Evolutionary conservation across 768 basidiomycete genomes (phyloP).

Genomic region (Leccinum boreale): DNA sequence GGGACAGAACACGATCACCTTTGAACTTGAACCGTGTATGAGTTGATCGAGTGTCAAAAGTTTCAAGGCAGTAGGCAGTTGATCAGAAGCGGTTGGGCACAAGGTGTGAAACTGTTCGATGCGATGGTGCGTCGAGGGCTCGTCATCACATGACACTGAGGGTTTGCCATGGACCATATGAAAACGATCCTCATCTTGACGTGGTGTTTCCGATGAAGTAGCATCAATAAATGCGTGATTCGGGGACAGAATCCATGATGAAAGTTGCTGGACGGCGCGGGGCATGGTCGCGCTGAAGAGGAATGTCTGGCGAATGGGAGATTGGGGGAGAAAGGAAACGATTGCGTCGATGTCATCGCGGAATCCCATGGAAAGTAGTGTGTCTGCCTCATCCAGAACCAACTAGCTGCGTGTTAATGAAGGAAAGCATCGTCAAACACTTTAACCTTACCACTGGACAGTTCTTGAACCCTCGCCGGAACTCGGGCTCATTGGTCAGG

Average conservation of each 20-base stretch:
- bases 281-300: slow-evolving; percentile 90
- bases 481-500: slow-evolving; percentile 53
- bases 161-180: neutral
- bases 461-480: slow-evolving; percentile 49
- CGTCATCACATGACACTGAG: slow-evolving; percentile 1
- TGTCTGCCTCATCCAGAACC: slow-evolving; percentile 91
- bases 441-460: slow-evolving; percentile 54
- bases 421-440: neutral
- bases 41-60: slow-evolving; percentile 90
- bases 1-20: slow-evolving; percentile 78
- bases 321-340: slow-evolving; percentile 53
- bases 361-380: slow-evolving; percentile 90
- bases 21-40: slow-evolving; percentile 57
- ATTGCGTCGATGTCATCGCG: slow-evolving; percentile 80
- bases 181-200: neutral
- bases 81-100: slow-evolving; percentile 59
- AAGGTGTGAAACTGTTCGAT: slow-evolving; percentile 83
- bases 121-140: slow-evolving; percentile 59
- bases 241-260: slow-evolving; percentile 52
- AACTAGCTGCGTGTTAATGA: slow-evolving; percentile 47
- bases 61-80: slow-evolving; percentile 75
- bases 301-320: slow-evolving; percentile 79
- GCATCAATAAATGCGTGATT: slow-evolving; percentile 75
- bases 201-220: slow-evolving; percentile 44
- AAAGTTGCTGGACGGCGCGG: slow-evolving; percentile 65